Conservation (phyloP, 169 alveolate species). For the Babesia caballi region DNA sequence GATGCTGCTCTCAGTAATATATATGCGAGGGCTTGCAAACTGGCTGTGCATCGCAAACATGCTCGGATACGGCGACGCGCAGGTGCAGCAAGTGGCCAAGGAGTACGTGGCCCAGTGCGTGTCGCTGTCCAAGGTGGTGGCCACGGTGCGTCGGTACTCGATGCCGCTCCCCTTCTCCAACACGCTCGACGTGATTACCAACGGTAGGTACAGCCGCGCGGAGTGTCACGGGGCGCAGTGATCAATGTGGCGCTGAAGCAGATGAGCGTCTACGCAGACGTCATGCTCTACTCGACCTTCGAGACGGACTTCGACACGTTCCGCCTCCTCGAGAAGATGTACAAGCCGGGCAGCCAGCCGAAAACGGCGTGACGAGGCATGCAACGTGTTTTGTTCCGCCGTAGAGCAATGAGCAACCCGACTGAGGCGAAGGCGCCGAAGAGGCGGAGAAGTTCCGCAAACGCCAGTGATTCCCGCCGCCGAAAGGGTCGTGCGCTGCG, state of each 20-base stretch:
- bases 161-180: conserved; percentile 41
- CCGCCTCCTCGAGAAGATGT: conserved; percentile 54
- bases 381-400: not conserved
- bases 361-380: not conserved
- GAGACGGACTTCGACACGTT: conserved; percentile 57
- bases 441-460: conserved; percentile 22
- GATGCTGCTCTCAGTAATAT: conserved; percentile 28
- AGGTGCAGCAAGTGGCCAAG: conserved; percentile 48
- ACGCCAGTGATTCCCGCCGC: conserved; percentile 5
- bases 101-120: conserved; percentile 43
- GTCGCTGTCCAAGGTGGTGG: conserved; percentile 26
- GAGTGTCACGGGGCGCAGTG: not conserved
- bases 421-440: not conserved
- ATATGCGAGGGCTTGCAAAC: conserved; percentile 46
- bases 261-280: conserved; percentile 55
- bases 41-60: conserved; percentile 66
- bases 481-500: conserved; percentile 11
- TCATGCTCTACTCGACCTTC: conserved; percentile 46
- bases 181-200: conserved; percentile 29
- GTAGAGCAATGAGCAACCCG: not conserved
- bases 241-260: conserved; percentile 45
- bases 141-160: conserved; percentile 12
- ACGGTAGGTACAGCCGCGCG: not conserved
- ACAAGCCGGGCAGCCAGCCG: conserved; percentile 7
- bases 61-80: conserved; percentile 37